Base-by-base conservation (phyloP, 495 filamentous ascomycete species). In the Poronia punctata region DNA sequence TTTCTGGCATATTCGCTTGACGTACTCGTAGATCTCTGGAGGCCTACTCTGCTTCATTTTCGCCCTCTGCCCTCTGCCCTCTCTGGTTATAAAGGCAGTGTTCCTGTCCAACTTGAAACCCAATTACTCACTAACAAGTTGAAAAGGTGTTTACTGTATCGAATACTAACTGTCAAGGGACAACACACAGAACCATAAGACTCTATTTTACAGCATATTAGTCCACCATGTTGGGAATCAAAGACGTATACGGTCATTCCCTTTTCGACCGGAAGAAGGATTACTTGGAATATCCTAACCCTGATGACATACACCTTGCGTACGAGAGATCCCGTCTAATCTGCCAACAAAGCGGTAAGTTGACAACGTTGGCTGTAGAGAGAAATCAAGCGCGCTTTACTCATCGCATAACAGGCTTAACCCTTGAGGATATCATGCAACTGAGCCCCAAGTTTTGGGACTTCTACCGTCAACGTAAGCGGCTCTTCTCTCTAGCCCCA, bases 391-490 rank as follows among this genome's bases (percentile, higher is more conserved):
- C n/a, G n/a, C n/a, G n/a, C n/a, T n/a, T n/a, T n/a, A n/a, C n/a
- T n/a, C n/a, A 26, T 14, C 1, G 12, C 17, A 7, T 11, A 1
- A 4, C 15, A 52, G 49, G 43, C 8, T 40, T 52, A 2, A 52
- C 34, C 8, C 18, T 40, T 4, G 30, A 52, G 7, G 49, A 52
- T 23, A 34, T 48, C 12, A 30, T 47, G 2, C 17, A 36, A 19
- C 29, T 52, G 7, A 10, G 15, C 4, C 34, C 43, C 3, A 46
- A 37, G 8, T 52, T 52, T 21, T 52, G 43, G 39, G 35, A 48
- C 2, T 38, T 47, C 5, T 40, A 48, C 28, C 43, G 44, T 19
- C 35, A 44, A 27, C 14, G 44, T 52, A 30, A 40, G 44, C 40
- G 15, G 19, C 26, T 10, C 14, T 18, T 4, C 29, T 32, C 9